Conservation (phyloP, 2,329 filamentous ascomycete genomes). For the Fusarium nurragi region DNA sequence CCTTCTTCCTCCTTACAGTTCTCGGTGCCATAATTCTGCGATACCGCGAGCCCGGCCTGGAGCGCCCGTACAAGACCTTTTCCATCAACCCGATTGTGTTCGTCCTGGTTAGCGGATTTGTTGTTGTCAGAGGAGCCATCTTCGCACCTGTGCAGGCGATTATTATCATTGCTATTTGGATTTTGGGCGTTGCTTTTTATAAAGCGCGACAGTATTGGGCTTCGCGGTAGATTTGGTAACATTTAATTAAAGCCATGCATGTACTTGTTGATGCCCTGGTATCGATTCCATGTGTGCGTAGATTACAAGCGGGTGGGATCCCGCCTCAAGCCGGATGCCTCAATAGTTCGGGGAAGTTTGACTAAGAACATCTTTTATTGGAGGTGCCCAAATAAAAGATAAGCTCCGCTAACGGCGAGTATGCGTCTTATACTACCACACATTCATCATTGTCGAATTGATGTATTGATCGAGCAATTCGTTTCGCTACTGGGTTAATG, state of each 20-base stretch:
- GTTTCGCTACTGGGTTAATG: too few relatives aligned
- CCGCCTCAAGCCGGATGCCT: too few relatives aligned
- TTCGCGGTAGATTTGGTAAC: background rate
- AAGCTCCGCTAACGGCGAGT: too few relatives aligned
- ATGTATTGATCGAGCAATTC: too few relatives aligned
- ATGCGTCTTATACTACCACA: too few relatives aligned
- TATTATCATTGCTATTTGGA: constrained; percentile 62
- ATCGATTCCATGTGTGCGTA: too few relatives aligned
- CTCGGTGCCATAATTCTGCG: constrained; percentile 66
- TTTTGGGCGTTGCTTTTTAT: constrained; percentile 59
- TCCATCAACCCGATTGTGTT: constrained; percentile 63
- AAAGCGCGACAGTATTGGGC: constrained; percentile 18
- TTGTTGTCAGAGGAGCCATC: constrained; percentile 66
- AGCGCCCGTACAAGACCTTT: constrained; percentile 65
- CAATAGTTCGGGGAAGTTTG: too few relatives aligned
- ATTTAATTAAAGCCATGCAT: background rate
- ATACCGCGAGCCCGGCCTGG: constrained; percentile 63
- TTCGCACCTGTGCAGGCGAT: constrained; percentile 66
- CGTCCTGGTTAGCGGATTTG: constrained; percentile 66
- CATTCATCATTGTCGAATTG: too few relatives aligned
- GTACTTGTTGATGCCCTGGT: background rate
- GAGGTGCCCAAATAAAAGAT: too few relatives aligned
- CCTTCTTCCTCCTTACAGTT: constrained; percentile 72
- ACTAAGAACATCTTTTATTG: too few relatives aligned
- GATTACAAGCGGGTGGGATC: too few relatives aligned